Evolutionary conservation across 2,329 filamentous ascomycete genomes (phyloP), one percentile per base, ranked within the genome.

Genomic region (Graphium sp.): DNA sequence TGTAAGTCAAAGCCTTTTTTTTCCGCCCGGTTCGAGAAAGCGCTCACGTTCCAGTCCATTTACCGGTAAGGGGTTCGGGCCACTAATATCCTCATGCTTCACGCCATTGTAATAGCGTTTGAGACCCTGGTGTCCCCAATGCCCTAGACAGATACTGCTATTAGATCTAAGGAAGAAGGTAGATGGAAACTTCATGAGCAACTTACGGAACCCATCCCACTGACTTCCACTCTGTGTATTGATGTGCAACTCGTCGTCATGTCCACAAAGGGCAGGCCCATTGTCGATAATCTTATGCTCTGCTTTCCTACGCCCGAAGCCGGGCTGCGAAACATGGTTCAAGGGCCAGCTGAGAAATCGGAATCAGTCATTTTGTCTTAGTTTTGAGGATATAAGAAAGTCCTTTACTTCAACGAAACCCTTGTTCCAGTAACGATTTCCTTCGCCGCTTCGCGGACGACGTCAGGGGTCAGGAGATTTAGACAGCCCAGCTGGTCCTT

Each of bases 201-300:
- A n/a, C n/a, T n/a, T n/a, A n/a, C n/a, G n/a, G n/a, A n/a, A 28
- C n/a, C 30, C 30, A 28, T 32, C 30, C 30, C 30, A 32, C 17
- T 32, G 30, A 9, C 19, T 32, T 11, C 30, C 24, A 5, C 25
- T 8, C 25, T 32, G 30, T 11, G 25, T 28, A 18, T 32, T 32
- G 9, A 32, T 28, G 6, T 9, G 14, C 15, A 32, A 25, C 10
- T 22, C 20, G 17, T 32, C 30, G 21, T 32, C 30, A 15, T 32
- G 27, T 11, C 19, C 25, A 20, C 30, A 18, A 15, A 27, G 20
- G 11, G 7, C 25, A 30, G 22, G 4, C 28, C 28, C 4, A 6
- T 17, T 18, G 16, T 32, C 28, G 19, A 28, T 18, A 10, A 32
- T 24, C n/a, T 18, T 13, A 21, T 32, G 30, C 21, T 28, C 23